Evolutionary conservation across 2,329 filamentous ascomycete genomes (phyloP).

Genomic region (Bertia moriformis): DNA sequence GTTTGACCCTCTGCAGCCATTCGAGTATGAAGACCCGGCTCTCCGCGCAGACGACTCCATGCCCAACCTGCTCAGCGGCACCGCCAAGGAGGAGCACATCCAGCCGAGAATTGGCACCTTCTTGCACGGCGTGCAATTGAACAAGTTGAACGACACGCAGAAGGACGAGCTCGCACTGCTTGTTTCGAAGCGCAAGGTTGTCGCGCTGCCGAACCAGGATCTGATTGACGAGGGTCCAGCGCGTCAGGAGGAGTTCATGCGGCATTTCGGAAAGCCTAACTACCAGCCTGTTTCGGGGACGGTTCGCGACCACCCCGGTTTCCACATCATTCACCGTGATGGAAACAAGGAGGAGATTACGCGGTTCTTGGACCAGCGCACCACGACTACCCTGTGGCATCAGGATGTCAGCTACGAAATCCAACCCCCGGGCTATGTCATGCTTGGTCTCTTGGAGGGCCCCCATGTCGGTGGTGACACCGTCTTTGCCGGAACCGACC

Average conservation of each 20-base stretch:
- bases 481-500: slow-evolving; percentile 25
- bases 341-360: slow-evolving; percentile 24
- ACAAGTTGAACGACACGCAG: slow-evolving; percentile 25
- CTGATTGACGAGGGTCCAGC: slow-evolving; percentile 26
- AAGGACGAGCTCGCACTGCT: slow-evolving; percentile 31
- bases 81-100: slow-evolving; percentile 10
- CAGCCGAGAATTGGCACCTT: slow-evolving; percentile 24
- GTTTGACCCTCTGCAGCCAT: slow-evolving; percentile 25
- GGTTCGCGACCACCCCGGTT: slow-evolving; percentile 22
- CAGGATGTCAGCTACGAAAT: slow-evolving; percentile 31
- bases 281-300: slow-evolving; percentile 26
- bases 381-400: slow-evolving; percentile 30
- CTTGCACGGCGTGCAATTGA: slow-evolving; percentile 27
- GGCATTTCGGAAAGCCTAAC: slow-evolving; percentile 26
- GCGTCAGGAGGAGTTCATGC: slow-evolving; percentile 24
- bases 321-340: slow-evolving; percentile 27
- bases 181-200: slow-evolving; percentile 23
- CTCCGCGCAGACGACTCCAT: slow-evolving; percentile 23
- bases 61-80: slow-evolving; percentile 15
- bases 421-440: slow-evolving; percentile 28
- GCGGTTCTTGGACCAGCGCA: slow-evolving; percentile 22
- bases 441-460: slow-evolving; percentile 29
- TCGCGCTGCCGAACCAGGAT: slow-evolving; percentile 34
- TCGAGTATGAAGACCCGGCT: slow-evolving; percentile 27
- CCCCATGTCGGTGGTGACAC: slow-evolving; percentile 33